phyloP scores from a whole-genome alignment of 345 rosid genomes.

The Eucalyptus polyanthemos region DNA sequence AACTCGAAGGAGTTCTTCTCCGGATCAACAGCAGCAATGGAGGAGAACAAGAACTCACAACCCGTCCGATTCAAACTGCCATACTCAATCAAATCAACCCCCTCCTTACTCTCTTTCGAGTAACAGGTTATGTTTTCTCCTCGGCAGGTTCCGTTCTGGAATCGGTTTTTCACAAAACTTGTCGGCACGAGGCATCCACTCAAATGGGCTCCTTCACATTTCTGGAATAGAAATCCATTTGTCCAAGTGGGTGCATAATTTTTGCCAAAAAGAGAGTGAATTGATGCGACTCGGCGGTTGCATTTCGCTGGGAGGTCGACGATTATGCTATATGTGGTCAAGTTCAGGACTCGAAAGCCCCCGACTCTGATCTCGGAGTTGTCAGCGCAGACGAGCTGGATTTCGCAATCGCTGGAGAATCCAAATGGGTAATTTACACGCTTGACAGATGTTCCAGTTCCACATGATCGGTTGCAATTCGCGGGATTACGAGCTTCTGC shows the following conservation, averaged over 20 bases:
- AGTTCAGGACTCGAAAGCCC: conserved; percentile 29
- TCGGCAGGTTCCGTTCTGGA: conserved; percentile 3
- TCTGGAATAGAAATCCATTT: conserved; percentile 44
- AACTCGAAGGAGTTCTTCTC: conserved; percentile 14
- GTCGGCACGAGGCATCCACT: conserved; percentile 22
- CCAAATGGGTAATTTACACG: conserved; percentile 62
- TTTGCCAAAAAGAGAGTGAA: conserved; percentile 14
- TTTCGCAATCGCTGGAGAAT: conserved; percentile 32
- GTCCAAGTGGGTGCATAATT: conserved; percentile 22
- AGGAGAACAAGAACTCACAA: conserved; percentile 36
- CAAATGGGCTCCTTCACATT: background rate
- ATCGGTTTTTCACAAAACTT: background rate
- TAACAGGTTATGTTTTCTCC: conserved; percentile 27
- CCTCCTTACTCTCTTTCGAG: background rate
- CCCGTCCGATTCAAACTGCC: background rate
- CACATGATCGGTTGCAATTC: conserved; percentile 36
- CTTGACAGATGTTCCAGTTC: background rate
- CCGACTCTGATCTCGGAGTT: conserved; percentile 9
- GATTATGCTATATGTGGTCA: conserved; percentile 31
- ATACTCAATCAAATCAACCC: conserved; percentile 6
- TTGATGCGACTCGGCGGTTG: conserved; percentile 11
- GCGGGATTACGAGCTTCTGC: background rate
- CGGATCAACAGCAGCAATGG: conserved; percentile 25
- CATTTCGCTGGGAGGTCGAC: conserved; percentile 30
- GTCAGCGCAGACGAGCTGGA: conserved; percentile 22